Evolutionary conservation across 2,329 filamentous ascomycete species (phyloP), one percentile per base, ranked within the genome.

Genomic region (Xylariales sp.): DNA sequence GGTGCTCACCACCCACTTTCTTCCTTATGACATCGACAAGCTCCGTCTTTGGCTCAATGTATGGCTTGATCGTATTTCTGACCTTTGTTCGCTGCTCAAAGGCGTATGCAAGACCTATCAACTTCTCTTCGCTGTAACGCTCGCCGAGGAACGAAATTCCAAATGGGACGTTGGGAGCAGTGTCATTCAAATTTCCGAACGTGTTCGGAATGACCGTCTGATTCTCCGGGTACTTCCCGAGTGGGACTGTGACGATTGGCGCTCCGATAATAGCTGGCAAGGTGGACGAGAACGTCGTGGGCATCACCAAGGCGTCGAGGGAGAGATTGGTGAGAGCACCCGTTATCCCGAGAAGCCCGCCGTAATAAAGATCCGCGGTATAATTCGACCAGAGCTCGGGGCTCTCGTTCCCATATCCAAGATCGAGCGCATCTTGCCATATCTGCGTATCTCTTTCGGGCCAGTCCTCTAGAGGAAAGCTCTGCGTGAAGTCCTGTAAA

Each of bases 91-190:
- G 64, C 63, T 84, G 78, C 64, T 88, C 83, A 59, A 79, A 85
- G 4, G 78, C 81, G 65, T 82, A 86, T 5, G 81, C 83, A 54
- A 80, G 72, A 0, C 75, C 76, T 43, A 87, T 76, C 49, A 88
- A 53, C 21, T 60, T 68, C 51, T 73, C 74, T 57, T 87, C 83
- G 25, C 69, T 74, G 64, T 76, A 87, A 36, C 69, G 70, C 3
- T 60, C 59, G 0, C 81, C 84, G 33, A 84, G 62, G 51, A 86
- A 86, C 6, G 69, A 70, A 9, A 87, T 60, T 0, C 83, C 83
- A 52, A 84, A 82, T 20, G 69, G 69, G 14, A 80, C 57, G 19
- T 73, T 72, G 0, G 78, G 76, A 1, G 63, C 77, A 0, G 60
- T 65, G 2, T 64, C 64, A 14, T 77, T 70, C n/a, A 82, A 59